Base-by-base conservation (phyloP, 768 basidiomycete genomes). In the Dentipellis sp. region DNA sequence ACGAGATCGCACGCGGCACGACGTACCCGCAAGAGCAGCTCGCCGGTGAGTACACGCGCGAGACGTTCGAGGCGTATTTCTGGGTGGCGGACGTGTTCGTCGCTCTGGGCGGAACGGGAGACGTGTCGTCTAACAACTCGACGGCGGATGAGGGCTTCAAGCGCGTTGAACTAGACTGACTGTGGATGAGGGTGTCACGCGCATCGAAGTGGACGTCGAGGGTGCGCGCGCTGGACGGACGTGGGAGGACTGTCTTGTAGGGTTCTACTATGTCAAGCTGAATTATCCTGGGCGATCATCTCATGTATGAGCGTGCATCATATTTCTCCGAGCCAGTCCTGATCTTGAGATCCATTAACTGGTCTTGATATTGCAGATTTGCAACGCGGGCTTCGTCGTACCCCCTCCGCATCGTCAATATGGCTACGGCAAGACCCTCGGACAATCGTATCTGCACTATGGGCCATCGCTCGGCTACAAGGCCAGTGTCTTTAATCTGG, bases 201-300 rank as follows among this genome's bases (percentile, higher is more conserved):
- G 19, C 10, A 45, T 19, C 12, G 60, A 58, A 23, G 35, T 65
- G 19, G 65, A 67, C 48, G 63, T 86, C 9, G 76, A 80, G 49
- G 65, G 64, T 7, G 79, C 74, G n/a, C 68, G 75, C 36, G 72
- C 65, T 7, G 78, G 75, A 9, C 73, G 83, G 59, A 58, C 71
- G 14, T 92, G 88, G 88, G 75, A 80, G 58, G 79, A 81, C 14
- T 83, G 80, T 62, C 69, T 94, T 11, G 85, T 82, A 22, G 92
- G 89, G 3, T 86, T 78, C 65, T 91, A 88, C 74, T 90, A 91
- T 65, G 86, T 90, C 52, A 91, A 91, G 69, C 88, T 88, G 37
- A 94, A 94, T 65, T 94, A 94, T 71, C 93, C 91, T 7, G 91
- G 91, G 40, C 76, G 91, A 58, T 91, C 88, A 9, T 91, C 88